These are phyloP conservation scores for Theobroma grandiflorum DNA, from an alignment of 441 rosid species.

Conservation along the genomic window DNA sequence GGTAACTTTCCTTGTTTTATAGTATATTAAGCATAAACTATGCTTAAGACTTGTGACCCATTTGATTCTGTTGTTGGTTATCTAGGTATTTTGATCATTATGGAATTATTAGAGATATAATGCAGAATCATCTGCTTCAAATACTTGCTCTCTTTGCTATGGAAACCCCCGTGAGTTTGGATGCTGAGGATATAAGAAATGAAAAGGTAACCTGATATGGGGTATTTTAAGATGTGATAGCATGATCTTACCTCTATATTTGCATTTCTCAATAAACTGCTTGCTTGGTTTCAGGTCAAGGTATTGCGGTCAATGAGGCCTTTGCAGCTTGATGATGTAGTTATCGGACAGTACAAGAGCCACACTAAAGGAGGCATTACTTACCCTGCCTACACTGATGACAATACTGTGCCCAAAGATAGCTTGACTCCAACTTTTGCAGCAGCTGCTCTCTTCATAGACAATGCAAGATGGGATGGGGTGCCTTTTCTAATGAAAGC, in stretches of 20 bases:
- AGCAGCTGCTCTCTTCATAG: slow-evolving; percentile 92
- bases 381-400: slow-evolving; percentile 84
- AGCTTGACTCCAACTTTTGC: slow-evolving; percentile 96
- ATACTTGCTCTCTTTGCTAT: slow-evolving; percentile 94
- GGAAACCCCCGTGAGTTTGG: slow-evolving; percentile 99
- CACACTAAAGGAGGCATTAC: slow-evolving; percentile 76
- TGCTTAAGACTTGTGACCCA: background rate
- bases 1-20: slow-evolving; percentile 54
- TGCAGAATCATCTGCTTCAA: slow-evolving; percentile 99
- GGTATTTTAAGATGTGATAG: background rate
- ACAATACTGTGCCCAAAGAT: slow-evolving; percentile 78
- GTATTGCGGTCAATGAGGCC: slow-evolving; percentile 94
- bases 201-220: slow-evolving; percentile 66
- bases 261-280: slow-evolving; percentile 15
- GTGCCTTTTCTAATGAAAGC: slow-evolving; percentile 98
- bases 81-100: slow-evolving; percentile 91
- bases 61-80: slow-evolving; percentile 15
- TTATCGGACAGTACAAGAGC: slow-evolving; percentile 90
- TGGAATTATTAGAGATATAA: slow-evolving; percentile 95
- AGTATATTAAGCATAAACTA: background rate
- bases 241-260: background rate
- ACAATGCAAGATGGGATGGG: slow-evolving; percentile 98
- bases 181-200: slow-evolving; percentile 94
- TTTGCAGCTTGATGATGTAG: slow-evolving; percentile 72
- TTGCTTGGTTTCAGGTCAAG: slow-evolving; percentile 65